Evolutionary conservation across 805 yeast species (phyloP).

Genomic region (Jamesozyma jinghongensis): DNA sequence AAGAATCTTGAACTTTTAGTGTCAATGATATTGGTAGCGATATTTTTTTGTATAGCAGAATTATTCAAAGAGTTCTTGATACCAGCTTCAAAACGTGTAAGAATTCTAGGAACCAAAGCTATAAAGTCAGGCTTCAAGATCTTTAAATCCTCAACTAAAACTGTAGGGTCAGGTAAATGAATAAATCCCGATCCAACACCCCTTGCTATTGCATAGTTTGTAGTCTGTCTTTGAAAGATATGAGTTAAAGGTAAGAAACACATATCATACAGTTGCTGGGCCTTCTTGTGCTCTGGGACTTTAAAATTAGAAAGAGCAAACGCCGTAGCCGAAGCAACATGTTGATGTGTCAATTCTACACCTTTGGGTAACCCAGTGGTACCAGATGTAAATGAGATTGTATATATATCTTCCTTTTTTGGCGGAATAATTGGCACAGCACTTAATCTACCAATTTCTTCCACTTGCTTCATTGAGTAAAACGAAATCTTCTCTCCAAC

Average conservation of each 20-base stretch:
- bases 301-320: conserved; percentile 32
- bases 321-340: conserved; percentile 42
- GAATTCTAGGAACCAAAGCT: conserved; percentile 55
- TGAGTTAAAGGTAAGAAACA: conserved; percentile 53
- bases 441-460: conserved; percentile 35
- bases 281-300: conserved; percentile 19
- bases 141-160: conserved; percentile 50
- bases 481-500: conserved; percentile 33
- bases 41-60: conserved; percentile 15
- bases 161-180: conserved; percentile 41
- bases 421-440: conserved; percentile 40
- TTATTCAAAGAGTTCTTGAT: conserved; percentile 35
- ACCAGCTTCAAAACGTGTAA: conserved; percentile 53
- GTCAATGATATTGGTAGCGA: conserved; percentile 21
- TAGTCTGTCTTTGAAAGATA: conserved; percentile 42
- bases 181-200: conserved; percentile 51
- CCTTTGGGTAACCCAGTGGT: conserved; percentile 74
- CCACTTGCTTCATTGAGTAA: conserved; percentile 34
- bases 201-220: conserved; percentile 36
- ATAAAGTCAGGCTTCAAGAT: conserved; percentile 44
- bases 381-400: conserved; percentile 67
- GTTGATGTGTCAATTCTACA: conserved; percentile 46
- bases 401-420: conserved; percentile 42
- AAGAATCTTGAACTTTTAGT: conserved; percentile 17
- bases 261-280: conserved; percentile 26